Evolutionary conservation across 2,329 filamentous ascomycete species (phyloP).

Genomic region (Pestalotiopsis sp.): DNA sequence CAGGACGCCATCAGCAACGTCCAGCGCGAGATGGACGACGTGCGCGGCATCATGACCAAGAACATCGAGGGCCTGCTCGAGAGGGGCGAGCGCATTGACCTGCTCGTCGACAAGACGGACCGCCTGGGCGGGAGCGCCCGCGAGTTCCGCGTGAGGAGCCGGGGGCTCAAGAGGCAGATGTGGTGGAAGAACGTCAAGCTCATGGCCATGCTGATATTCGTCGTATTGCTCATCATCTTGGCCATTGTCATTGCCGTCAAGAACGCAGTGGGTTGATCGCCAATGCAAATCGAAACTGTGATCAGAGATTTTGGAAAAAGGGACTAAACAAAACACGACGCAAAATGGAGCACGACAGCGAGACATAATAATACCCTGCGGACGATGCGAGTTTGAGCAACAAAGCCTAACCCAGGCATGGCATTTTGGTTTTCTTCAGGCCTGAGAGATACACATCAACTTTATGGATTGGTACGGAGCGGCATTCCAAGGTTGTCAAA

Average conservation of each 20-base stretch:
- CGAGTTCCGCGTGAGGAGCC: constrained; percentile 87
- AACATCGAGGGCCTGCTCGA: constrained; percentile 91
- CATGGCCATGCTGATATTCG: constrained; percentile 78
- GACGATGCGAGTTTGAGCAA: not conserved
- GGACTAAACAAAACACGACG: not conserved
- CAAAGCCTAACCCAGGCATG: not conserved
- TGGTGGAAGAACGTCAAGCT: constrained; percentile 99
- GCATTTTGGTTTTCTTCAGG: not conserved
- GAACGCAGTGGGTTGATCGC: constrained; percentile 29
- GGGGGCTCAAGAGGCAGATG: constrained; percentile 89
- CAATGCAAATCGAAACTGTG: not conserved
- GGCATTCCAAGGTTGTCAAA: not conserved
- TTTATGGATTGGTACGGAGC: not conserved
- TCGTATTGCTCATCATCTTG: constrained; percentile 62
- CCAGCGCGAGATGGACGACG: constrained; percentile 88
- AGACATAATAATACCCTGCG: not conserved
- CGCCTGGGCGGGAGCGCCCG: constrained; percentile 82
- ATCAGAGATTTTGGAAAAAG: not conserved
- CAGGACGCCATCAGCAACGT: constrained; percentile 84
- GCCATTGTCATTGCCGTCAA: constrained; percentile 58
- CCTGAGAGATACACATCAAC: not conserved
- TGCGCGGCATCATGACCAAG: constrained; percentile 90
- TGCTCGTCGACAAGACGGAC: constrained; percentile 96
- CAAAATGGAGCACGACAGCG: not conserved
- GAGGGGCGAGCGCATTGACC: constrained; percentile 88